Conservation (phyloP, 768 basidiomycete genomes). For the Chalciporus pseudorubinellus region DNA sequence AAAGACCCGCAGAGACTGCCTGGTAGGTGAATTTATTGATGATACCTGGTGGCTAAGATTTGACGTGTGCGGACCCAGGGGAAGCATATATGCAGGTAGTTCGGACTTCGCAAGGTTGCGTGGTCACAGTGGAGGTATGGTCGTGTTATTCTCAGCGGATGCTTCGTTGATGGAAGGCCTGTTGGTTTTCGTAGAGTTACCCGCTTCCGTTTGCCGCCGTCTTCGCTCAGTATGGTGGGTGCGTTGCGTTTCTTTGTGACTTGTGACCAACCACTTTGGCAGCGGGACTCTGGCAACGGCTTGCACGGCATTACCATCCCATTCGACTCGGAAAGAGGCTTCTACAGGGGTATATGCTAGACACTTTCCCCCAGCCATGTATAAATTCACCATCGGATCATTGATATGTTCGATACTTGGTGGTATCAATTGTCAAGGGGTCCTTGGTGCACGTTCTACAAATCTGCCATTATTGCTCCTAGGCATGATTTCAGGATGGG, state of each 20-base stretch:
- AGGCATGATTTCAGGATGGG: background rate
- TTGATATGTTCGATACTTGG: constrained; percentile 1
- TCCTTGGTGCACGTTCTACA: constrained; percentile 15
- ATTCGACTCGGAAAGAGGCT: constrained; percentile 50
- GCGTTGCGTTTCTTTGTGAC: background rate
- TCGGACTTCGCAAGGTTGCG: constrained; percentile 25
- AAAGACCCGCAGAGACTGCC: constrained; percentile 86
- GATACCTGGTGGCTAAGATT: background rate
- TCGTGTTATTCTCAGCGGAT: background rate
- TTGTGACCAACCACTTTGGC: background rate
- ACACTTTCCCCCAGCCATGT: constrained; percentile 41
- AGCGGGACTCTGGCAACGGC: constrained; percentile 51
- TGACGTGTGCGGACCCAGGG: constrained; percentile 15
- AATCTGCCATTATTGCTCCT: constrained; percentile 30
- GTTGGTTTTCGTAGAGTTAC: constrained; percentile 42
- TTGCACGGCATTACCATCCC: constrained; percentile 58
- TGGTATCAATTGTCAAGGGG: constrained; percentile 8
- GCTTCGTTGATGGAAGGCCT: background rate
- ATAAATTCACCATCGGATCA: constrained; percentile 1
- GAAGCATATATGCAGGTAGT: constrained; percentile 27
- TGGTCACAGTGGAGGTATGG: constrained; percentile 21
- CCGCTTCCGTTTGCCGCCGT: constrained; percentile 49
- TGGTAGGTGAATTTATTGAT: constrained; percentile 40
- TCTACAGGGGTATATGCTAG: constrained; percentile 47
- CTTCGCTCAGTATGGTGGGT: constrained; percentile 56